Conservation (phyloP, 345 rosid genomes). For the Toxicodendron radicans region DNA sequence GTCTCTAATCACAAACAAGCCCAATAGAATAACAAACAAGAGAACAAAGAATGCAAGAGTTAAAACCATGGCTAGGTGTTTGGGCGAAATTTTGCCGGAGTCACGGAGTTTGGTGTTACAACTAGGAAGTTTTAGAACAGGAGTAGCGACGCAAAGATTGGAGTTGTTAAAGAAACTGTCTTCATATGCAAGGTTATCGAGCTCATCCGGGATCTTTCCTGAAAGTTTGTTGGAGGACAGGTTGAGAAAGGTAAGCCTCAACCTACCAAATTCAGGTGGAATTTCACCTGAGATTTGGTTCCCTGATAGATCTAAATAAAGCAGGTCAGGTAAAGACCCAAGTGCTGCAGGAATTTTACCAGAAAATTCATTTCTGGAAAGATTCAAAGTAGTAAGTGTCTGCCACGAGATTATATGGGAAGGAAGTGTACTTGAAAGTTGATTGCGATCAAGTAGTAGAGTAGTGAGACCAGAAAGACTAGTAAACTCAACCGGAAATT, state of each 20-base stretch:
- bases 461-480: conserved; percentile 43
- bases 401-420: conserved; percentile 64
- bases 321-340: conserved; percentile 56
- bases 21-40: conserved; percentile 27
- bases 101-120: conserved; percentile 33
- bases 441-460: conserved; percentile 57
- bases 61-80: conserved; percentile 47
- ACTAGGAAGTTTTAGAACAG: conserved; percentile 50
- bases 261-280: conserved; percentile 52
- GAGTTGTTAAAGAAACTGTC: conserved; percentile 70
- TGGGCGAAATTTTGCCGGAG: conserved; percentile 45
- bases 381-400: conserved; percentile 43
- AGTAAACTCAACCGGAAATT: conserved; percentile 59
- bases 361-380: conserved; percentile 65
- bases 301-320: conserved; percentile 60
- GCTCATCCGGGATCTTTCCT: conserved; percentile 58
- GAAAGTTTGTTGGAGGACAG: conserved; percentile 69
- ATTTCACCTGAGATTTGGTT: conserved; percentile 75
- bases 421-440: conserved; percentile 68
- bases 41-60: conserved; percentile 38
- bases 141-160: conserved; percentile 53
- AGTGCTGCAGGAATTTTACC: conserved; percentile 65
- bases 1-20: conserved; percentile 48
- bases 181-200: conserved; percentile 64
- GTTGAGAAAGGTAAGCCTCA: conserved; percentile 48